A percentile compares a stretch with the other conserved stretches of the same genome.
Conservation (phyloP, 2,329 filamentous ascomycete genomes). For the Penicillium sp. region DNA sequence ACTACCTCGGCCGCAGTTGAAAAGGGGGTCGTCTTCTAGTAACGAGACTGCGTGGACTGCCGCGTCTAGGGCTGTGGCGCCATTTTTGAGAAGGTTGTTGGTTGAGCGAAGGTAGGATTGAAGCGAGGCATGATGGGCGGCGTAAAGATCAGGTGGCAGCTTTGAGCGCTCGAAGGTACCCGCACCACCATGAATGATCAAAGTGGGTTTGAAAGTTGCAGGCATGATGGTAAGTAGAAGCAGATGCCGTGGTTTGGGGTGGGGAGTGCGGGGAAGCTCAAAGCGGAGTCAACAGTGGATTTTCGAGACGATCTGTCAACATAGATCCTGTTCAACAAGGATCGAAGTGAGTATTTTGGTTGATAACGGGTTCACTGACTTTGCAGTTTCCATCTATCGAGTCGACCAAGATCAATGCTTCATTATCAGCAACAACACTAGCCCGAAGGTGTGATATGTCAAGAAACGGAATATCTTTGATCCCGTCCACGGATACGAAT, state of each 20-base stretch:
- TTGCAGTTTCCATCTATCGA: too few relatives aligned
- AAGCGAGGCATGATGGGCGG: conserved; percentile 62
- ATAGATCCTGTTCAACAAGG: too few relatives aligned
- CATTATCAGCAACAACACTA: too few relatives aligned
- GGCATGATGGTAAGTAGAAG: neutral
- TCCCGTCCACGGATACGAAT: too few relatives aligned
- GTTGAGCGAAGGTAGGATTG: conserved; percentile 60
- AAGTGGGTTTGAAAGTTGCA: conserved; percentile 51
- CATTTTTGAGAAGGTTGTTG: conserved; percentile 41
- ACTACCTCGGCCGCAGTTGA: conserved; percentile 81
- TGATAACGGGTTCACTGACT: too few relatives aligned
- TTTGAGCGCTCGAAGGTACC: conserved; percentile 66
- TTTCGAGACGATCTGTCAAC: too few relatives aligned
- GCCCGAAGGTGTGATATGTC: too few relatives aligned
- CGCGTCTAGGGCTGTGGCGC: conserved; percentile 67
- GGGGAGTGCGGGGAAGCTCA: conserved; percentile 14
- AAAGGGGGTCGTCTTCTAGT: conserved; percentile 78
- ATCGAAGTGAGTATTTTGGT: too few relatives aligned
- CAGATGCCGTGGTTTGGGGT: neutral
- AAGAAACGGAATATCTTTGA: too few relatives aligned
- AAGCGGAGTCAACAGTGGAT: conserved; percentile 7
- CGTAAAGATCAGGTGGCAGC: conserved; percentile 61
- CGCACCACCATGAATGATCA: conserved; percentile 74
- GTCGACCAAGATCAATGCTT: too few relatives aligned
- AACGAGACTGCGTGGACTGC: conserved; percentile 74